Percentiles rank a stretch among this genome's conserved stretches.
Evolutionary conservation across 495 filamentous ascomycete genomes (phyloP).

Genomic region (Penicillium desertorum): DNA sequence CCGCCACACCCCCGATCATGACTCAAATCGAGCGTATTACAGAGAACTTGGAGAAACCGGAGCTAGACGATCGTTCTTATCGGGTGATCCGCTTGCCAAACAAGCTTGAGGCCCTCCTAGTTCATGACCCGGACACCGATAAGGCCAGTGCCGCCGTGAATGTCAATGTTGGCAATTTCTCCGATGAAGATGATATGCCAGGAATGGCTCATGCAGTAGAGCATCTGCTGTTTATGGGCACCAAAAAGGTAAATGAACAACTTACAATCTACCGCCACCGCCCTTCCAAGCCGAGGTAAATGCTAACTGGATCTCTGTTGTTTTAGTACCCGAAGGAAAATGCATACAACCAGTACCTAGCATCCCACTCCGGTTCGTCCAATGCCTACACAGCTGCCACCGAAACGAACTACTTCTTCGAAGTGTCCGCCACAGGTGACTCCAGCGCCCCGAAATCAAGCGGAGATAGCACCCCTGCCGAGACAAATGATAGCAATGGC

Average conservation of each 20-base stretch:
- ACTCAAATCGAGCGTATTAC: conserved; percentile 66
- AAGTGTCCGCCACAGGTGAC: conserved; percentile 70
- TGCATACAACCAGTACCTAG: conserved; percentile 90
- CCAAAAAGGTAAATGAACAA: conserved; percentile 68
- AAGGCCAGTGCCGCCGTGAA: conserved; percentile 95
- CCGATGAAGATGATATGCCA: conserved; percentile 86
- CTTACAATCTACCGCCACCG: background rate
- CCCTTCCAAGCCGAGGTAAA: background rate
- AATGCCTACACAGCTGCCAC: conserved; percentile 95
- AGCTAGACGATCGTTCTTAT: conserved; percentile 85
- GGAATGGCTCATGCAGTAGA: conserved; percentile 91
- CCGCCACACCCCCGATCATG: conserved; percentile 35
- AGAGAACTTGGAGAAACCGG: conserved; percentile 80
- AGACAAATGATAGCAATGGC: conserved; percentile 36
- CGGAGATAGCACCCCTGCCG: conserved; percentile 32
- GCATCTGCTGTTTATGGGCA: conserved; percentile 97
- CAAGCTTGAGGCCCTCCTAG: conserved; percentile 87
- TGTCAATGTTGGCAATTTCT: conserved; percentile 94
- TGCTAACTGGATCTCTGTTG: conserved; percentile 17
- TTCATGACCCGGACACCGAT: conserved; percentile 93
- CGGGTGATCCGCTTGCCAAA: conserved; percentile 83
- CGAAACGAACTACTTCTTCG: conserved; percentile 97
- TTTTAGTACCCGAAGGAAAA: conserved; percentile 87
- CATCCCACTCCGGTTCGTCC: conserved; percentile 82
- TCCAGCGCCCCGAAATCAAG: conserved; percentile 45